Conservation (phyloP, 345 rosid species). For the Viola odorata region DNA sequence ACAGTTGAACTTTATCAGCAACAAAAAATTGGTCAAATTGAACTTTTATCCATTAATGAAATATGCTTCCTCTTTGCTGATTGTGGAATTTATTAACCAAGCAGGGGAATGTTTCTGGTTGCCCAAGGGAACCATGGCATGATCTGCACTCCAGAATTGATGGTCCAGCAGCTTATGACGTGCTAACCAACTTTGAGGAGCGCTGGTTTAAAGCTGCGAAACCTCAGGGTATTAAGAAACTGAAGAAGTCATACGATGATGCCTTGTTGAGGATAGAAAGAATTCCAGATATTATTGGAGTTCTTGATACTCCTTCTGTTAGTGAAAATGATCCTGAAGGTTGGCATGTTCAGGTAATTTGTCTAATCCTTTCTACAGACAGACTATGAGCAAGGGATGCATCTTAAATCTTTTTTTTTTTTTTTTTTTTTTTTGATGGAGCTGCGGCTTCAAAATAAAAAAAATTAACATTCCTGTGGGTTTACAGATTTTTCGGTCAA, state of each 20-base stretch:
- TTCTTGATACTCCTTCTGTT: constrained; percentile 42
- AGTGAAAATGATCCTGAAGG: constrained; percentile 54
- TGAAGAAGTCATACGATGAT: constrained; percentile 73
- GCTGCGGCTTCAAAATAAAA: not conserved
- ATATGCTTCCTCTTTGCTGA: constrained; percentile 2
- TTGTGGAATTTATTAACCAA: not conserved
- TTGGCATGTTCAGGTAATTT: constrained; percentile 91
- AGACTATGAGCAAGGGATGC: not conserved
- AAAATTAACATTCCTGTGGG: constrained; percentile 6
- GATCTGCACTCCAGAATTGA: constrained; percentile 87
- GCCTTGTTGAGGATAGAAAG: constrained; percentile 67
- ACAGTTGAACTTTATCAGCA: not conserved
- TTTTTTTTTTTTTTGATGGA: not conserved
- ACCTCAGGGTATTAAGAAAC: constrained; percentile 69
- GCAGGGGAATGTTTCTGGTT: constrained; percentile 64
- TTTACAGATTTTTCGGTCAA: constrained; percentile 82
- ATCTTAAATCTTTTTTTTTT: not conserved
- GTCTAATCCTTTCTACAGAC: constrained; percentile 4
- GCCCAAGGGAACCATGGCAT: constrained; percentile 98
- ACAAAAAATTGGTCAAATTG: no score
- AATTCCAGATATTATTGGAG: constrained; percentile 72
- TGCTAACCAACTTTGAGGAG: constrained; percentile 85
- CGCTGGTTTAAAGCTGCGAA: constrained; percentile 86
- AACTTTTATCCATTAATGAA: not conserved
- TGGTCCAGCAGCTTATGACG: constrained; percentile 98